Conservation (phyloP, 2,329 filamentous ascomycete species). For the Fusarium praegraminearum region DNA sequence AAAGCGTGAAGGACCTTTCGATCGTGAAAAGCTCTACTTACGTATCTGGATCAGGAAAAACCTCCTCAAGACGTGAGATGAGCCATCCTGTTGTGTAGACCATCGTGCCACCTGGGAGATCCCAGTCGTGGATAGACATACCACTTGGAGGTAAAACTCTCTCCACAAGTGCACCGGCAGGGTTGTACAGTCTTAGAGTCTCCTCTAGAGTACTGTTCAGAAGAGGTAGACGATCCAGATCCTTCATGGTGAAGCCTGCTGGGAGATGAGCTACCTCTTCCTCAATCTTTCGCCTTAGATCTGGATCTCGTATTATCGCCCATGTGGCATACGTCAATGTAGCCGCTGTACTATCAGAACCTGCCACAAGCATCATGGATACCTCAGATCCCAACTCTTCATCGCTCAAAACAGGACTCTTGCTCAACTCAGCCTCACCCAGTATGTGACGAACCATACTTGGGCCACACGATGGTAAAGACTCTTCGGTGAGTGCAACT, state of each 20-base stretch:
- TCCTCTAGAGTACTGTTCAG: slow-evolving; percentile 12
- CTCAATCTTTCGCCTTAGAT: background rate
- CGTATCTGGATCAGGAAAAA: background rate
- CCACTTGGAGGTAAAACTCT: background rate
- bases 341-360: slow-evolving; percentile 19
- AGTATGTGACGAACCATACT: slow-evolving; percentile 5
- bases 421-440: background rate
- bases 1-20: fast-evolving
- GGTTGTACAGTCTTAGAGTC: slow-evolving; percentile 4
- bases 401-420: background rate
- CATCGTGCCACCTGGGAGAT: slow-evolving; percentile 7
- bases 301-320: background rate
- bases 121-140: background rate
- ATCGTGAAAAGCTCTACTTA: fast-evolving
- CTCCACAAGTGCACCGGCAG: background rate
- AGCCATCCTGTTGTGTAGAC: slow-evolving; percentile 22
- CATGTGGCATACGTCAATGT: slow-evolving; percentile 14
- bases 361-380: slow-evolving; percentile 10
- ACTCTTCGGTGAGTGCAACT: background rate
- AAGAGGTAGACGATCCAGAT: background rate
- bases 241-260: background rate
- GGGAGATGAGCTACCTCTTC: background rate
- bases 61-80: background rate
- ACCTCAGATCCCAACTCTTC: slow-evolving; percentile 19
- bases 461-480: background rate